Percentiles rank a stretch among this genome's conserved stretches.
Evolutionary conservation across 352 stramenopile species (phyloP).

Genomic region (Phytophthora pinifolia): DNA sequence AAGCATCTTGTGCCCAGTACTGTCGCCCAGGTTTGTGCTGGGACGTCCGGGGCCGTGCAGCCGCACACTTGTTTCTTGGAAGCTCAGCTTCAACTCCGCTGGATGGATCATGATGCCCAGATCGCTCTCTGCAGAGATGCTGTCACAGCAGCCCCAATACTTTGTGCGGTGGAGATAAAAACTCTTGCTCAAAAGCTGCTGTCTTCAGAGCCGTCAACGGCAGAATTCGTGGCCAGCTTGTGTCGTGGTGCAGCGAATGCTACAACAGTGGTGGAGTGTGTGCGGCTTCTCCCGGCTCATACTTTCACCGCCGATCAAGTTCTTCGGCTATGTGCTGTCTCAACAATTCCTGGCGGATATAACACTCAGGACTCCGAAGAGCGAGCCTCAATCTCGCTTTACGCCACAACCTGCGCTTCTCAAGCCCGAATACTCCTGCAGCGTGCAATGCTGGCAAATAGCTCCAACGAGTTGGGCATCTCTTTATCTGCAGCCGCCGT

Average conservation of each 20-base stretch:
- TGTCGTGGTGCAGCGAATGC: conserved; percentile 30
- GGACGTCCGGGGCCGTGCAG: background rate
- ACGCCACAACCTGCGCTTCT: conserved; percentile 24
- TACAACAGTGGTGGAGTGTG: conserved; percentile 27
- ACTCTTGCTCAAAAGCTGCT: conserved; percentile 8
- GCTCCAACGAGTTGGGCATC: conserved; percentile 10
- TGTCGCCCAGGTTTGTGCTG: conserved; percentile 39
- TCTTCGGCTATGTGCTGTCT: conserved; percentile 31
- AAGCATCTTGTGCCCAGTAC: conserved; percentile 17
- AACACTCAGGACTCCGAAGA: background rate
- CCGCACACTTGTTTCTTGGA: conserved; percentile 48
- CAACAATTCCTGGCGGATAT: conserved; percentile 10
- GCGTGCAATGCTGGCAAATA: conserved; percentile 2
- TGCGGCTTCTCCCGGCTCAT: conserved; percentile 24
- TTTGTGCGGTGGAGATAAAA: conserved; percentile 35
- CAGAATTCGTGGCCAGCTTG: conserved; percentile 24
- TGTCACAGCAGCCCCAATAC: conserved; percentile 25
- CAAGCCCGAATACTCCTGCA: conserved; percentile 22
- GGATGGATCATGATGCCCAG: conserved; percentile 42
- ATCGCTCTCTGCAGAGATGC: conserved; percentile 37
- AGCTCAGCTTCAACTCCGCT: conserved; percentile 42
- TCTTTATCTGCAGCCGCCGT: conserved; percentile 26
- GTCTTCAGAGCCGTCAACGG: conserved; percentile 3
- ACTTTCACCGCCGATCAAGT: conserved; percentile 24
- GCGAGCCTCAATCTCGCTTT: conserved; percentile 1